Evolutionary conservation across 768 basidiomycete species (phyloP), one percentile per base, ranked within the genome.

Genomic region (Lactarius sanguifluus): DNA sequence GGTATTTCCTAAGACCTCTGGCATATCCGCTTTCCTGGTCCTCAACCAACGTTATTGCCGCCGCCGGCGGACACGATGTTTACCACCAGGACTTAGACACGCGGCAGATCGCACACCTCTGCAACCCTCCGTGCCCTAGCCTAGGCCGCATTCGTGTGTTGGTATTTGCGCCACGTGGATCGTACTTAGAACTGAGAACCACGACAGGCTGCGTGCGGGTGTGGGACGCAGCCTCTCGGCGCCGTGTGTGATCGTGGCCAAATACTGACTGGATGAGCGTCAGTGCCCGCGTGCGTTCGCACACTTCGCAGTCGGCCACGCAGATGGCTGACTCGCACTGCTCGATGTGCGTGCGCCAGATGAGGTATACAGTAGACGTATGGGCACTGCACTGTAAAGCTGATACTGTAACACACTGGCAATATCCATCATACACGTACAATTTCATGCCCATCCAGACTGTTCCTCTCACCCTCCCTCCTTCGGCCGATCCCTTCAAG

Each of bases 21-120:
- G 83, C 86, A 3, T 84, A 79, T 69, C 83, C 87, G 3, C 83
- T 89, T 64, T 77, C 82, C 47, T 89, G 88, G 87, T 88, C 87
- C 2, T 75, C 65, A 32, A 77, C 77, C 5, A 87, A 89, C 67
- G 75, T 79, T 60, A 88, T 89, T 57, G 84, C 86, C 1, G 86
- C 88, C 23, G 83, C 85, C 16, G 89, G 86, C 73, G 81, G 77
- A 23, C 76, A 77, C 61, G 81, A 86, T 15, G 80, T 88, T 18
- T 88, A 84, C 73, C 85, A 85, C 68, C 87, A 88, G 72, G 81
- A 88, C 70, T 80, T 87, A 10, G 79, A 82, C 59, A 86, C 79
- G 3, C 83, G 83, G 40, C 74, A 76, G 34, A 85, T 88, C 45
- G 77, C 80, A 3, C 82, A 80, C 58, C 32, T 32, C 32, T 32